Evolutionary conservation across 345 rosid genomes (phyloP), one percentile per base, ranked within the genome.

Genomic region (Laguncularia racemosa): DNA sequence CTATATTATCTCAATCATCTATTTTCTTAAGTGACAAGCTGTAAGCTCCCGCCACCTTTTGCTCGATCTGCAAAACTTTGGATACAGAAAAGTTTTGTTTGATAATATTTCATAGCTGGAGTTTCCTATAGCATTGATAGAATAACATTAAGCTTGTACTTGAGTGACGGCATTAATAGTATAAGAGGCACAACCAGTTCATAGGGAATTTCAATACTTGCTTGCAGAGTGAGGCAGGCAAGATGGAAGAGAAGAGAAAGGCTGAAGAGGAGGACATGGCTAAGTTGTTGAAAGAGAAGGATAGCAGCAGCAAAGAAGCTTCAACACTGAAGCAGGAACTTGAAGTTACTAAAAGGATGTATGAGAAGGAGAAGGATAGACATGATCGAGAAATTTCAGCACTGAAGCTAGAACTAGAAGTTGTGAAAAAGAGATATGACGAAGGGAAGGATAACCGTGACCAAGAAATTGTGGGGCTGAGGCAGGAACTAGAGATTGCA

Each of bases 161-260:
- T 1, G n/a, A n/a, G n/a, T n/a, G 28, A 23, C n/a, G 9, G 40
- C 9, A 33, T 33, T 6, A 33, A 33, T 33, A 33, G 40, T 33
- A 6, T n/a, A 14, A 40, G 58, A 55, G 44, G 38, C 48, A 38
- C 49, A 43, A 20, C 49, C 43, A 46, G 6, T 28, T 56, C 13
- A 53, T 49, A 15, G 18, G 48, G 14, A 53, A 38, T 52, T 38
- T 10, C 3, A 59, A 56, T 49, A 33, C 11, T 65, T 18, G 51
- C 16, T 49, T 62, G 66, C 68, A 83, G 89, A 52, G 58, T 14
- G 81, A 80, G 57, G 80, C 74, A 64, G 58, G 68, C 38, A 73
- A 76, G 52, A 60, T 69, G 46, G 82, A 80, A 65, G 87, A 78
- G 44, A 73, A 69, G 59, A 71, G 65, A 70, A 78, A 62, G 62